Conservation (phyloP, 257 asterid species). For the Fraxinus pennsylvanica region DNA sequence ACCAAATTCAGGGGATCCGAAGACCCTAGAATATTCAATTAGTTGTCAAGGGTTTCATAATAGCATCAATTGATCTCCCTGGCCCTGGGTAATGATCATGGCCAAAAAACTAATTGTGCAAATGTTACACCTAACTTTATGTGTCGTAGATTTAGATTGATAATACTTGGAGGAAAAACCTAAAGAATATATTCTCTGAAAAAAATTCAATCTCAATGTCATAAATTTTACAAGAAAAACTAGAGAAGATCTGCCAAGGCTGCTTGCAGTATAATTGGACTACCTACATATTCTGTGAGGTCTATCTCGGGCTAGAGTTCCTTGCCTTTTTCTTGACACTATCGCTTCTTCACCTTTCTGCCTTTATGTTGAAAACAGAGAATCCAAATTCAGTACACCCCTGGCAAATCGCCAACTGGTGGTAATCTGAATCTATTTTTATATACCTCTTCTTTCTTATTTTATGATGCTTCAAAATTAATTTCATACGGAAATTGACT, state of each 20-base stretch:
- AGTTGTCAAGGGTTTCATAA: slow-evolving; percentile 1
- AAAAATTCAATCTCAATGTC: not conserved
- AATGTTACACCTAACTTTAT: not conserved
- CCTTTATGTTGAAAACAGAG: not conserved
- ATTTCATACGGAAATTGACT: not conserved
- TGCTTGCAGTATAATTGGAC: slow-evolving; percentile 7
- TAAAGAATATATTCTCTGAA: not conserved
- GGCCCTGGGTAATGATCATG: not conserved
- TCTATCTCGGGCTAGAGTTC: slow-evolving; percentile 8
- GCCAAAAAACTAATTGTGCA: not conserved
- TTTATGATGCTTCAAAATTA: not conserved
- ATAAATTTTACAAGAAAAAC: not conserved
- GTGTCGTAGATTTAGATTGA: not conserved
- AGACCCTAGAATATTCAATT: slow-evolving; percentile 4
- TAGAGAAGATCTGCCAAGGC: not conserved
- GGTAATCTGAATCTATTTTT: not conserved
- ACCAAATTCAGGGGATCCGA: not conserved
- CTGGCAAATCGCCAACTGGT: not conserved
- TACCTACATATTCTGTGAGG: not conserved
- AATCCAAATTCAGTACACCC: not conserved
- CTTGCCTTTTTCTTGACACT: not conserved
- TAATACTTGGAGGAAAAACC: slow-evolving; percentile 1
- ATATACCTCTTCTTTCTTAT: not conserved
- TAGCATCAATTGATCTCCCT: not conserved
- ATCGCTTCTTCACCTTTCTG: not conserved